These are phyloP conservation scores for Pseudophaeomoniella oleicola DNA, from an alignment of 2,329 filamentous ascomycete genomes.

Conservation along the genomic window DNA sequence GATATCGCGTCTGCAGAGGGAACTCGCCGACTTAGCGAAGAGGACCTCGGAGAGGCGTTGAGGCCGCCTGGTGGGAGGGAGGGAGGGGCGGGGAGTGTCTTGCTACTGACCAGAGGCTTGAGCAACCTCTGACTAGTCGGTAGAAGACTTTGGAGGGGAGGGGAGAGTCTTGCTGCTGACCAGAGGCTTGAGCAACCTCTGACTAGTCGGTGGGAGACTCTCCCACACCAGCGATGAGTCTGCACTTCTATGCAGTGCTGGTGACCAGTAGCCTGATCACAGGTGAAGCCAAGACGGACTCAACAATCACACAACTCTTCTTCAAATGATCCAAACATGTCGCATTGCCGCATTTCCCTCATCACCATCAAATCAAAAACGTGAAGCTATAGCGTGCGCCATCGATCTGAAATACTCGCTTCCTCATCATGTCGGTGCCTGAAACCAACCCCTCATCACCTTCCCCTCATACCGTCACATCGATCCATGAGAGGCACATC, in stretches of 20 bases:
- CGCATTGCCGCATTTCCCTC: no score
- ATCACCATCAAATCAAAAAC: no score
- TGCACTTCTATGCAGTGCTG: slow-evolving; percentile 7
- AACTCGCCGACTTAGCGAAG: not conserved
- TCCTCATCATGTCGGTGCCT: no score
- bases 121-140: not conserved
- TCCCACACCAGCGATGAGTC: slow-evolving; percentile 5
- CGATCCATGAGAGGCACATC: no score
- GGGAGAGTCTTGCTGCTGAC: no score
- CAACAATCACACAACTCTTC: no score
- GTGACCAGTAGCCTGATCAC: slow-evolving; percentile 6
- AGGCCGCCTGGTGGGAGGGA: slow-evolving; percentile 3
- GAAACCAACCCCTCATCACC: no score
- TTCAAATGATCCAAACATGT: no score
- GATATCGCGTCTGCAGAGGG: not conserved
- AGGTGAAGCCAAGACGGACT: slow-evolving; percentile 5
- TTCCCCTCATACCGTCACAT: no score
- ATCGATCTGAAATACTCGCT: no score
- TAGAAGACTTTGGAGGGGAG: slow-evolving; percentile 1
- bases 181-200: not conserved
- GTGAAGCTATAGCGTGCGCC: no score
- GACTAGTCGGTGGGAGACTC: slow-evolving; percentile 1
- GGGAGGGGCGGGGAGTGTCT: slow-evolving; percentile 2
- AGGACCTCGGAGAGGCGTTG: slow-evolving; percentile 2
- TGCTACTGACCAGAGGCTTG: not conserved